phyloP scores from a whole-genome alignment of 2,329 filamentous ascomycete genomes.

The Oidium heveae region DNA sequence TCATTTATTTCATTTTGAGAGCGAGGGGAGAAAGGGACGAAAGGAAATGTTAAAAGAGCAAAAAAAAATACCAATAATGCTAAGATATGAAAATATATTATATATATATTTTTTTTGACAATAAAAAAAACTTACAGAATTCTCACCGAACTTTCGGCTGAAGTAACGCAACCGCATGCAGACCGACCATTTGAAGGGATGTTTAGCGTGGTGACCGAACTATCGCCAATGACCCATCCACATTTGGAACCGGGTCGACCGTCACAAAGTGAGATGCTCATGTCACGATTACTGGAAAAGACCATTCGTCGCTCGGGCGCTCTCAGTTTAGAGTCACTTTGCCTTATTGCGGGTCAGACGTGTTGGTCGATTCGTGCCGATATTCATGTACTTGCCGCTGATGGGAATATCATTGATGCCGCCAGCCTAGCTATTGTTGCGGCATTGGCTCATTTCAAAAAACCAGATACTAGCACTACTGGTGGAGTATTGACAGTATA shows the following conservation, averaged over 20 bases:
- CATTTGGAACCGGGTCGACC: conserved; percentile 16
- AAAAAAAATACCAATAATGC: conserved; percentile 1
- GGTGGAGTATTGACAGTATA: conserved; percentile 70
- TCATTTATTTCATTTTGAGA: no score
- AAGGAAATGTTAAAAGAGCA: neutral
- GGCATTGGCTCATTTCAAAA: conserved; percentile 70
- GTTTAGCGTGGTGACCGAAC: conserved; percentile 1
- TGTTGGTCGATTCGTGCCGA: conserved; percentile 83
- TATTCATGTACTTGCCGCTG: conserved; percentile 72
- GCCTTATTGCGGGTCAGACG: conserved; percentile 71
- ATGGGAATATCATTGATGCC: conserved; percentile 72
- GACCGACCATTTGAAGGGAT: conserved; percentile 1
- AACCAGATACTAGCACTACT: conserved; percentile 69
- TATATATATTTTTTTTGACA: neutral
- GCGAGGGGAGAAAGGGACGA: no score
- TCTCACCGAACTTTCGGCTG: conserved; percentile 61
- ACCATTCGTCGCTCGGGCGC: conserved; percentile 78
- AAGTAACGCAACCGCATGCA: conserved; percentile 25
- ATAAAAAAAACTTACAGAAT: conserved; percentile 31
- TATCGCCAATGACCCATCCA: conserved; percentile 1
- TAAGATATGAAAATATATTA: neutral
- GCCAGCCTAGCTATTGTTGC: conserved; percentile 71
- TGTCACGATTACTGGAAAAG: conserved; percentile 42
- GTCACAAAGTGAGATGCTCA: neutral
- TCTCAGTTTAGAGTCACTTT: conserved; percentile 85